Evolutionary conservation across 2,329 filamentous ascomycete species (phyloP), one percentile per base, ranked within the genome.

Genomic region (Setomelanomma holmii): DNA sequence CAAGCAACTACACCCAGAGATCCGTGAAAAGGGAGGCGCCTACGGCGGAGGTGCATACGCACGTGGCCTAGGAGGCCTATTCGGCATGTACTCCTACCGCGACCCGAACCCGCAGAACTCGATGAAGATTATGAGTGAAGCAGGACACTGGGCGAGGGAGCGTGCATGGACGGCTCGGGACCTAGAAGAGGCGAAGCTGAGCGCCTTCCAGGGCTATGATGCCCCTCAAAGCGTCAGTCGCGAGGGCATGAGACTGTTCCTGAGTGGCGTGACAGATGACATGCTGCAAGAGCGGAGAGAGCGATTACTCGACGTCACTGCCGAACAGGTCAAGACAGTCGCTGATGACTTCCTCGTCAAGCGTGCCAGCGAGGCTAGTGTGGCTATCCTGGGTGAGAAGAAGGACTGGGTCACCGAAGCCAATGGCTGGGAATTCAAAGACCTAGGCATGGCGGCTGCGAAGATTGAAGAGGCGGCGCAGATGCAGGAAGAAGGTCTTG

Each of bases 1-100:
- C 78, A 97, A 96, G 76, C 90, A 97, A 70, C 82, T 99, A 22
- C 95, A 99, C 72, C 93, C 96, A 63, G 95, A 98, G 75, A 97
- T 99, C 61, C 90, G 95, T 49, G 95, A 99, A 72, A 98, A 98
- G 76, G 95, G 95, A 24, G 95, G 95, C 33, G 95, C 95, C 0
- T 99, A 99, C 64, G 95, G 95, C 39, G 95, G 91, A 19, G 92
- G 93, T 12, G 93, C 95, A 1, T 93, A 91, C 72, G 88, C 89
- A 39, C 86, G 87, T 20, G 85, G 89, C 0, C 78, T 96, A 6
- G 89, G 91, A 61, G 93, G 93, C 20, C 75, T 96, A 1, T 98
- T 99, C 64, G 91, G 91, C 14, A 96, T 97, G 78, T 97, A 96
- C 78, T 93, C 90, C 39, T 99, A 99, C 81, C 90, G 95, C 45